Evolutionary conservation across 306 rosid genomes (phyloP).

Genomic region (Cucumis hystrix): DNA sequence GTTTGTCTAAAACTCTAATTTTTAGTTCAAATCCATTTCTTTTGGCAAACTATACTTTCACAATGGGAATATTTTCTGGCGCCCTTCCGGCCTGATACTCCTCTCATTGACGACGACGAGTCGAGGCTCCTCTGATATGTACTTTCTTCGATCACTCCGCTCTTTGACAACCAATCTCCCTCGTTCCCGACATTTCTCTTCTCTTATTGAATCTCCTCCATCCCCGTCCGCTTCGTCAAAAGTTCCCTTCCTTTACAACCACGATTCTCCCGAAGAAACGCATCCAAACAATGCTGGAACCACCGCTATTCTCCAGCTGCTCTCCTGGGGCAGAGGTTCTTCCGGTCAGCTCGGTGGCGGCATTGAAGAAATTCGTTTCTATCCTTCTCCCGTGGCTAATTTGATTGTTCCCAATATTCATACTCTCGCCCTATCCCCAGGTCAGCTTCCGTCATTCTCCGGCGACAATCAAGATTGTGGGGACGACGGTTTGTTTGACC

Average conservation of each 20-base stretch:
- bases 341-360: slow-evolving; percentile 98
- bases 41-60: too few species aligned
- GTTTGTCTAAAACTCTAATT: too few species aligned
- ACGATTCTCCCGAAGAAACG: slow-evolving; percentile 11
- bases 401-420: slow-evolving; percentile 46
- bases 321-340: slow-evolving; percentile 92
- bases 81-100: not conserved
- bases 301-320: slow-evolving; percentile 39
- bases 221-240: slow-evolving; percentile 21
- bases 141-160: slow-evolving; percentile 12
- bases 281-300: slow-evolving; percentile 10
- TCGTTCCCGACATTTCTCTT: slow-evolving; percentile 17
- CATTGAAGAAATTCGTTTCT: slow-evolving; percentile 67
- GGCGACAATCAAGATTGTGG: not conserved
- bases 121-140: not conserved
- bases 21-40: too few species aligned
- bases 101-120: not conserved
- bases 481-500: slow-evolving; percentile 15
- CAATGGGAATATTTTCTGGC: not conserved
- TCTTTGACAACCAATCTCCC: slow-evolving; percentile 13
- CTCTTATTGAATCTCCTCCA: slow-evolving; percentile 5
- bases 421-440: slow-evolving; percentile 40
- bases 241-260: slow-evolving; percentile 47
- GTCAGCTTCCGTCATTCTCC: slow-evolving; percentile 11
- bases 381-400: slow-evolving; percentile 72